Conservation (phyloP, 2,329 filamentous ascomycete species). For the Ceratocystis destructans region DNA sequence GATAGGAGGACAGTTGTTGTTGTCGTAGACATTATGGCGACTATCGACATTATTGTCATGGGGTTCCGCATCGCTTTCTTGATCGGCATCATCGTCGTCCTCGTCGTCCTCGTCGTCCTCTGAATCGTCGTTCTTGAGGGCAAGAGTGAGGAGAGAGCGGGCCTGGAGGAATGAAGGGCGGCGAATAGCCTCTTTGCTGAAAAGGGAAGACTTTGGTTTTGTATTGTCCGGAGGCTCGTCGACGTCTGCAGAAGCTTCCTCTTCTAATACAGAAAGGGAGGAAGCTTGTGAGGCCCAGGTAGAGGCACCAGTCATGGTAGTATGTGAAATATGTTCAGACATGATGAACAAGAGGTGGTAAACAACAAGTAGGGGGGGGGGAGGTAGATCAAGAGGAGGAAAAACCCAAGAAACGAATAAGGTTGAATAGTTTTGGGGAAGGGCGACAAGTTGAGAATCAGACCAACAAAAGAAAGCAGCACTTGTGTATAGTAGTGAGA, state of each 20-base stretch:
- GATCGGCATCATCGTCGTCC: constrained; percentile 36
- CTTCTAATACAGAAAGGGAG: constrained; percentile 17
- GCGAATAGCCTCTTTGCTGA: constrained; percentile 24
- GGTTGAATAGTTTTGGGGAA: neutral
- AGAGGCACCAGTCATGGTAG: constrained; percentile 4
- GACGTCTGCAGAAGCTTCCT: constrained; percentile 19
- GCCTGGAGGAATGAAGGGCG: constrained; percentile 15
- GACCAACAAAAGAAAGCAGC: neutral
- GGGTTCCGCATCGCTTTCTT: constrained; percentile 32
- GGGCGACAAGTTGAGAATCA: too few relatives aligned
- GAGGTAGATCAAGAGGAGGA: neutral
- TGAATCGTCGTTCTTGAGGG: constrained; percentile 51
- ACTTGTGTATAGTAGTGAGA: neutral
- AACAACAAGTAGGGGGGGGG: neutral
- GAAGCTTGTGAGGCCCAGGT: constrained; percentile 19
- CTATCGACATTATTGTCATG: constrained; percentile 43
- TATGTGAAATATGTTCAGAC: constrained; percentile 15
- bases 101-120: constrained; percentile 49
- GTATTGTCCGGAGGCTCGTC: constrained; percentile 20
- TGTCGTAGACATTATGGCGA: constrained; percentile 42
- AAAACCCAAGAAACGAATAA: neutral
- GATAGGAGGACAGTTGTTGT: constrained; percentile 43
- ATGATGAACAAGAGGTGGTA: constrained; percentile 1
- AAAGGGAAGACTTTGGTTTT: constrained; percentile 7
- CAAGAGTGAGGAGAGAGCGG: constrained; percentile 68